These are phyloP conservation scores for Trichoderma erinaceum DNA, from an alignment of 495 filamentous ascomycete genomes.

Conservation along the genomic window DNA sequence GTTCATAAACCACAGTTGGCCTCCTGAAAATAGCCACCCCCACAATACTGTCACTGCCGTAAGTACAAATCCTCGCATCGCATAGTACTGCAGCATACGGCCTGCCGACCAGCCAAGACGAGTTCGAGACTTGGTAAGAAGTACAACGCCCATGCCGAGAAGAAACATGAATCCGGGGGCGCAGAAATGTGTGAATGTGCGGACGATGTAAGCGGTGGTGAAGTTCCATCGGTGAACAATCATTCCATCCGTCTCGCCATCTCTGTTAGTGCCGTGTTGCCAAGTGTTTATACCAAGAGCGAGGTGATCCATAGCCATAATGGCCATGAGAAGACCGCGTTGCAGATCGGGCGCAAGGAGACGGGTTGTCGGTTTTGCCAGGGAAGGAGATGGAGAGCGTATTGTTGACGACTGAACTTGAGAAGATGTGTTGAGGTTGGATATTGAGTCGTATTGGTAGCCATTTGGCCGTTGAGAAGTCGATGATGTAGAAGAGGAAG, in stretches of 20 bases:
- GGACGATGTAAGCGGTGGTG: constrained; percentile 24
- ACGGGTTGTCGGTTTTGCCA: constrained; percentile 20
- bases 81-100: constrained; percentile 27
- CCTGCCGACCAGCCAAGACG: constrained; percentile 24
- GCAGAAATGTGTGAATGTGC: constrained; percentile 30
- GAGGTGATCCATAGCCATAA: constrained; percentile 33
- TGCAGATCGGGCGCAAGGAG: constrained; percentile 32
- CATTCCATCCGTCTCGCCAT: constrained; percentile 24
- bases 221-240: constrained; percentile 27
- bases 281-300: constrained; percentile 25
- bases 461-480: neutral
- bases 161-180: constrained; percentile 34
- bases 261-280: constrained; percentile 27
- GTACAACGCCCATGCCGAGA: constrained; percentile 33
- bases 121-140: constrained; percentile 28
- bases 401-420: neutral
- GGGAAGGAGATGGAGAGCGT: neutral
- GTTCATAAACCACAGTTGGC: constrained; percentile 30
- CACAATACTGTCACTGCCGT: constrained; percentile 20
- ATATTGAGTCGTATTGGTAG: neutral
- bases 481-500: neutral
- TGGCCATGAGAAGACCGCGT: constrained; percentile 27
- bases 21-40: constrained; percentile 20
- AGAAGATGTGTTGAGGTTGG: neutral
- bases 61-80: constrained; percentile 25